Evolutionary conservation across 192 early-diverging fungal genomes (phyloP).

Genomic region (Chytriomyces sp.): DNA sequence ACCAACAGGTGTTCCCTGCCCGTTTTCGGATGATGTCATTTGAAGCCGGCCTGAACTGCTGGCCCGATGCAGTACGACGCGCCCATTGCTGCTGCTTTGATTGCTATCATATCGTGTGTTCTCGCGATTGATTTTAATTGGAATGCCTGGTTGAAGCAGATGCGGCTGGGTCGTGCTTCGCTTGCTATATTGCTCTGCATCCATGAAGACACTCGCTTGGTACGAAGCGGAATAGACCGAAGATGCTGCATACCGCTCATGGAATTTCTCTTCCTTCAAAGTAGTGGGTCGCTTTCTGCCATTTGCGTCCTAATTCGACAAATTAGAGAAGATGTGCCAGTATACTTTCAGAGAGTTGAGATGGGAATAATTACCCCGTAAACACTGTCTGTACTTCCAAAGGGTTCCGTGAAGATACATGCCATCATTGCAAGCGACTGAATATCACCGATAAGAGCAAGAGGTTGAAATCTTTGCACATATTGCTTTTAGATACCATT

Average conservation of each 20-base stretch:
- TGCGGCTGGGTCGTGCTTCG: background rate
- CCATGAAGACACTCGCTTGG: background rate
- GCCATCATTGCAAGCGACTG: slow-evolving; percentile 25
- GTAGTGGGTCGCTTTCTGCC: background rate
- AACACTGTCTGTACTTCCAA: background rate
- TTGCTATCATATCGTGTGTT: too few species aligned
- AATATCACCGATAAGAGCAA: slow-evolving; percentile 30
- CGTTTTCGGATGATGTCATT: too few species aligned
- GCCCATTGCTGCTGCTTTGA: too few species aligned
- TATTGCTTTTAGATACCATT: background rate
- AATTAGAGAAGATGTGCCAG: background rate
- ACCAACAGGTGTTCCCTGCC: too few species aligned
- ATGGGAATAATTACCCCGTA: background rate
- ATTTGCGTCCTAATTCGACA: background rate
- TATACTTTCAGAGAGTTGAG: background rate
- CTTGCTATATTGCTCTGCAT: background rate
- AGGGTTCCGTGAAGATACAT: slow-evolving; percentile 25
- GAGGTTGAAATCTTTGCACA: slow-evolving; percentile 8
- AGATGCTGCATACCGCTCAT: background rate
- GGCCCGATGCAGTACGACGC: background rate
- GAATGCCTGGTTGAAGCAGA: background rate
- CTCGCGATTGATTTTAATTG: background rate
- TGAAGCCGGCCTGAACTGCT: background rate
- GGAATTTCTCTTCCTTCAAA: background rate
- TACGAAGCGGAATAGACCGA: background rate